Percentiles rank a stretch among this genome's conserved stretches.
phyloP scores from a whole-genome alignment of 2,329 filamentous ascomycete species.

The Cryphonectria parasitica region DNA sequence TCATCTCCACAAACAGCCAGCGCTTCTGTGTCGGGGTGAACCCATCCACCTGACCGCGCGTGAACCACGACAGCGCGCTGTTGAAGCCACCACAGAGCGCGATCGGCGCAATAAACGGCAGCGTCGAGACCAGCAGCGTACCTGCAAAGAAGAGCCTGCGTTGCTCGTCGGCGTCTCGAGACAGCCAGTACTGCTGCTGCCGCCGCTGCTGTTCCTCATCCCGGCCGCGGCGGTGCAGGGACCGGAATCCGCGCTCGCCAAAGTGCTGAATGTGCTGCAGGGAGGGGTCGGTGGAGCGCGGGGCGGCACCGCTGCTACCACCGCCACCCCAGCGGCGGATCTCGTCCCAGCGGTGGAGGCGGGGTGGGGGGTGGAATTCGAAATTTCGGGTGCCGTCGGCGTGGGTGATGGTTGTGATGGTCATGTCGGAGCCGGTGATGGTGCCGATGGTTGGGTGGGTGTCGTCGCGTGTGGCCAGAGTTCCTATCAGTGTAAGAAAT shows the following conservation, averaged over 20 bases:
- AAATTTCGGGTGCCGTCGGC: slow-evolving; percentile 20
- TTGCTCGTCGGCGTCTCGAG: slow-evolving; percentile 36
- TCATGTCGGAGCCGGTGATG: slow-evolving; percentile 20
- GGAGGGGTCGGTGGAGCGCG: slow-evolving; percentile 25
- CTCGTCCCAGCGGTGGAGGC: slow-evolving; percentile 35
- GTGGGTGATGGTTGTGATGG: slow-evolving; percentile 22
- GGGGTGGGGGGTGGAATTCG: slow-evolving; percentile 24
- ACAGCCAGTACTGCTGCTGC: slow-evolving; percentile 35
- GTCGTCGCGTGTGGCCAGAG: slow-evolving; percentile 2
- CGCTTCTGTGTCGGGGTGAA: slow-evolving; percentile 44
- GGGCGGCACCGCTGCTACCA: slow-evolving; percentile 1
- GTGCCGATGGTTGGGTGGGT: slow-evolving; percentile 25
- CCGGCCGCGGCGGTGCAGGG: not conserved
- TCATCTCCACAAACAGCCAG: slow-evolving; percentile 41
- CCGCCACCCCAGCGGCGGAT: slow-evolving; percentile 15
- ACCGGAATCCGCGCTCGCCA: not conserved
- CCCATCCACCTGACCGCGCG: slow-evolving; percentile 47
- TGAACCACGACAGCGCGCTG: slow-evolving; percentile 52
- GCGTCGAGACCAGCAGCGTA: slow-evolving; percentile 45
- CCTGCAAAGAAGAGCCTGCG: slow-evolving; percentile 44
- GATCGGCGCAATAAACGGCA: slow-evolving; percentile 54
- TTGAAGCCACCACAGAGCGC: slow-evolving; percentile 51
- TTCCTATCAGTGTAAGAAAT: not conserved
- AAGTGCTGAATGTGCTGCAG: slow-evolving; percentile 31
- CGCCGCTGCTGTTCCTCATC: no score